phyloP scores from a whole-genome alignment of 495 filamentous ascomycete genomes.

The Lasiosphaeria miniovina region DNA sequence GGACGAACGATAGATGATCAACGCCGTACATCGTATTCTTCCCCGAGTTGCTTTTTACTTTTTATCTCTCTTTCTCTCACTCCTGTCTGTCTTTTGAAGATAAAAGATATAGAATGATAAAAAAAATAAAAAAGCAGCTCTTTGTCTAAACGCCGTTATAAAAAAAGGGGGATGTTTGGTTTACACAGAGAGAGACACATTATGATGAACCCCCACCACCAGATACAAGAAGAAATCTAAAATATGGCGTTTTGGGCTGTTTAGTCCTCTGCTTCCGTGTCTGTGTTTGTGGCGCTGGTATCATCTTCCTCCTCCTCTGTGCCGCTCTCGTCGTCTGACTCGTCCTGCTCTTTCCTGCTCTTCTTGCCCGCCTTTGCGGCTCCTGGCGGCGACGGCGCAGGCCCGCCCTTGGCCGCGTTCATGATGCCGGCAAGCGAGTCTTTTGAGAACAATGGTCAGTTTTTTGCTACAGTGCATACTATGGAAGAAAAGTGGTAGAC shows the following conservation, averaged over 20 bases:
- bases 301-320: conserved; percentile 79
- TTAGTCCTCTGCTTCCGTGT: conserved; percentile 64
- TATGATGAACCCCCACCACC: too few relatives aligned
- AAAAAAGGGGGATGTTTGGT: too few relatives aligned
- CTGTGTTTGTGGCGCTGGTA: conserved; percentile 76
- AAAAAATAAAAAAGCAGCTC: neutral
- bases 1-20: too few relatives aligned
- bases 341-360: conserved; percentile 51
- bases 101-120: neutral
- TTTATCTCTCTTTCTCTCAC: too few relatives aligned
- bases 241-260: neutral
- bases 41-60: too few relatives aligned
- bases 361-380: conserved; percentile 43
- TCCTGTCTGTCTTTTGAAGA: neutral
- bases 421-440: conserved; percentile 95
- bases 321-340: conserved; percentile 77
- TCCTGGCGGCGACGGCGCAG: conserved; percentile 40
- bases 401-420: conserved; percentile 71
- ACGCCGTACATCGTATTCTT: too few relatives aligned
- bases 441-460: conserved; percentile 39
- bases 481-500: conserved; percentile 27
- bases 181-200: too few relatives aligned
- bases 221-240: too few relatives aligned
- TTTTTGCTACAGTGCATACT: conserved; percentile 9
- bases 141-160: too few relatives aligned